Base-by-base conservation (phyloP, 2,329 filamentous ascomycete species). In the Cladosporium colombiae region DNA sequence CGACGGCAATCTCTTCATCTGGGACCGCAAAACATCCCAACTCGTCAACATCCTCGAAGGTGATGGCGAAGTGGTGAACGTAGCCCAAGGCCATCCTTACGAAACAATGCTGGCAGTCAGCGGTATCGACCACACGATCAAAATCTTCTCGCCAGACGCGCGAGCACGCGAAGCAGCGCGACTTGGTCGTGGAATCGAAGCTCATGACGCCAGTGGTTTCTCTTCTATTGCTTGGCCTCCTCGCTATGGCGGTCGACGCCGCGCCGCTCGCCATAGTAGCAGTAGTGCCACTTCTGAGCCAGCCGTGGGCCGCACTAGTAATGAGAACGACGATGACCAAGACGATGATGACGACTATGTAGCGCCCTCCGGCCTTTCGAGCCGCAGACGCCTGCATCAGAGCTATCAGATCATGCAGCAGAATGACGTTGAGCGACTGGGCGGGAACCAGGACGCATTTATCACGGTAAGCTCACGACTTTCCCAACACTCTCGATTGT, bases 61-160 rank as follows among this genome's bases (percentile, higher is more conserved):
- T 1, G 88, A 90, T 73, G 85, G 85, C 27, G 88, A 90, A 68
- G 86, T 89, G n/a, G 88, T 90, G 65, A 90, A 90, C 70, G 88
- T 90, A 18, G 80, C 89, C 16, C 86, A 89, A 81, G 86, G 85
- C 2, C 88, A 90, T 73, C 88, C 88, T 1, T 89, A 88, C 70
- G 88, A 90, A 73, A 86, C 88, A 1, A 86, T 86, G 67, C 80
- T 90, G 65, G 88, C 88, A 2, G 86, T 86, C 33, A 88, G 85
- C 2, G 88, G 88, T 23, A 90, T 90, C 66, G 88, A 90, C 69
- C 83, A 86, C 70, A 89, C 87, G 0, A 85, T 90, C 77, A 90
- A 90, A 72, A 86, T 90, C 62, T 90, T 90, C 76, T 88, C 85
- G 0, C 81, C 86, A 0, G 88, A 89, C 70, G 81, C 79, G 53